Evolutionary conservation across 2,329 filamentous ascomycete species (phyloP).

Genomic region (Penicillium sp.): DNA sequence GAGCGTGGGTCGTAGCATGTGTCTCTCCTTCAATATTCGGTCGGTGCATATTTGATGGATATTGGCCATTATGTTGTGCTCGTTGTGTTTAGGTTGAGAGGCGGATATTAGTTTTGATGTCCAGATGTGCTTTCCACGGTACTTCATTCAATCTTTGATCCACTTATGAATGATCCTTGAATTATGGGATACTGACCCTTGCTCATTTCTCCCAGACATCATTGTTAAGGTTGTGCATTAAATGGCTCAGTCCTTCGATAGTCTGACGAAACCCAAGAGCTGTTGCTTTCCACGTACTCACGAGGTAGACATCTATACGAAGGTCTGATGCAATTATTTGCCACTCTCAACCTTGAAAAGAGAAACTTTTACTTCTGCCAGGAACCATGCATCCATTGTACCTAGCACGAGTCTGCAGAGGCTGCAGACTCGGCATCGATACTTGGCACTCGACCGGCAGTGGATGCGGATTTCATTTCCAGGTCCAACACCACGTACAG

Average conservation of each 20-base stretch:
- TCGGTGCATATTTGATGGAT: too few species aligned
- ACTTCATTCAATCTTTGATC: not conserved
- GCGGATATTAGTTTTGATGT: too few species aligned
- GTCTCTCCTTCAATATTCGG: too few species aligned
- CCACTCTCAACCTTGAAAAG: not conserved
- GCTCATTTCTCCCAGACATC: slow-evolving; percentile 4
- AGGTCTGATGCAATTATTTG: not conserved
- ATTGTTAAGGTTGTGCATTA: slow-evolving; percentile 15
- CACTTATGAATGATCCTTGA: not conserved
- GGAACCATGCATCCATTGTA: slow-evolving; percentile 3
- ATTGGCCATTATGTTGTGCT: too few species aligned
- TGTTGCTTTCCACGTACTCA: not conserved
- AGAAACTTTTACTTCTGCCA: slow-evolving; percentile 2
- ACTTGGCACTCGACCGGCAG: slow-evolving; percentile 6
- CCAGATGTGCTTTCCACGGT: too few species aligned
- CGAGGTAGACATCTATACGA: not conserved
- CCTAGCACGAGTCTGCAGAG: slow-evolving; percentile 16
- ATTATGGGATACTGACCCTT: slow-evolving; percentile 16
- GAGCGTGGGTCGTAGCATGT: not conserved
- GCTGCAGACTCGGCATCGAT: slow-evolving; percentile 3
- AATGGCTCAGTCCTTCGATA: not conserved
- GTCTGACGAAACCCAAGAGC: not conserved
- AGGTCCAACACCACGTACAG: slow-evolving; percentile 7
- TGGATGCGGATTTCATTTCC: slow-evolving; percentile 3
- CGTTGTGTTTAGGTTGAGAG: too few species aligned